phyloP scores from a whole-genome alignment of 192 early-diverging fungal genomes.

The Gamsiella multidivaricata region DNA sequence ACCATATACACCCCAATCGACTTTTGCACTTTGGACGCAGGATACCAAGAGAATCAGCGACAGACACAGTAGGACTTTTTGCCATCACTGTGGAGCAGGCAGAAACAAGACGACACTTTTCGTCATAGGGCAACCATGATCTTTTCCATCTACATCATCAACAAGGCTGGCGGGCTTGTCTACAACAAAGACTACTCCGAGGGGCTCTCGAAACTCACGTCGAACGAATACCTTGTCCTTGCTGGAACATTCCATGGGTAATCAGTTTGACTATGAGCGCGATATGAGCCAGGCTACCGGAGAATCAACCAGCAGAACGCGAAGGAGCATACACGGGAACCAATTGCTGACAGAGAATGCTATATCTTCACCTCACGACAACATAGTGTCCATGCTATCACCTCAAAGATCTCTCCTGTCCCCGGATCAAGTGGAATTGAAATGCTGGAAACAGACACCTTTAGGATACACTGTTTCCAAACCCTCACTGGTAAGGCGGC shows the following conservation, averaged over 20 bases:
- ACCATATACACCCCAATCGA: no score
- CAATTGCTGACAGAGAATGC: no score
- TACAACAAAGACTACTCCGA: slow-evolving; percentile 92
- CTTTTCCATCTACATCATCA: slow-evolving; percentile 84
- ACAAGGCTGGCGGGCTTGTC: slow-evolving; percentile 93
- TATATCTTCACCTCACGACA: no score
- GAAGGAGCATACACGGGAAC: no score
- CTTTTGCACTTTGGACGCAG: no score
- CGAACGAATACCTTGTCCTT: slow-evolving; percentile 97
- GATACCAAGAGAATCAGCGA: neutral
- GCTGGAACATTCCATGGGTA: slow-evolving; percentile 98
- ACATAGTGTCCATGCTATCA: slow-evolving; percentile 93
- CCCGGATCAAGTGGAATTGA: slow-evolving; percentile 86
- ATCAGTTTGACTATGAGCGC: no score
- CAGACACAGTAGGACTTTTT: no score
- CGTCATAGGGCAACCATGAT: slow-evolving; percentile 66
- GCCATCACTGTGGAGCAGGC: no score
- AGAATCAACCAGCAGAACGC: no score
- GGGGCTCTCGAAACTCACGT: slow-evolving; percentile 83
- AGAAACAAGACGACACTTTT: neutral
- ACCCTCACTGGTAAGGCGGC: slow-evolving; percentile 82
- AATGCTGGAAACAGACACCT: slow-evolving; percentile 89
- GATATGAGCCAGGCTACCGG: no score
- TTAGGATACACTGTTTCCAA: slow-evolving; percentile 94
- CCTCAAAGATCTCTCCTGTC: slow-evolving; percentile 91